Base-by-base conservation (phyloP, 2,329 filamentous ascomycete species). In the Alternaria ethzedia region DNA sequence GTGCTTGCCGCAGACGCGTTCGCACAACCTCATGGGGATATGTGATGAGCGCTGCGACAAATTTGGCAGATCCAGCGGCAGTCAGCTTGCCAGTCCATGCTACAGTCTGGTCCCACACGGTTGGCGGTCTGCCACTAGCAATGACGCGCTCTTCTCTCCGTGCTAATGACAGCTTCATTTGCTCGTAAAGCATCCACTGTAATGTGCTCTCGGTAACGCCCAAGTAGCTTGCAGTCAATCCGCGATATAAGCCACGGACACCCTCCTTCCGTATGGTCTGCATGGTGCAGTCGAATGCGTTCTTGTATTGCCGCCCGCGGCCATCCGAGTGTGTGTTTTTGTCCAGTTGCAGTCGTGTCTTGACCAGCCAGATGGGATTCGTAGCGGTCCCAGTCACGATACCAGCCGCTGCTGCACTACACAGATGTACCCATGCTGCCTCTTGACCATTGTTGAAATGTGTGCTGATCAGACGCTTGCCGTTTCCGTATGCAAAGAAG, bases 331-430 rank as follows among this genome's bases (percentile, higher is more conserved):
- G 91, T 56, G 89, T 87, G 76, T 92, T 92, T 83, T 94, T 96
- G 83, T 98, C 94, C 32, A 98, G 87, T 82, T 98, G 94, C 71
- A 98, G 79, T 30, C 94, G 86, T 44, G 94, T 98, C 86, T 98
- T 98, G 76, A 98, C 89, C 67, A 98, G 87, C 94, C 94, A 98
- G 75, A 98, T 97, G 2, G 94, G 94, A 80, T 97, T 97, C 41
- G 94, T 98, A 21, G 91, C 92, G 1, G 95, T 97, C 50, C 92
- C 92, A 0, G 95, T 97, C 7, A 90, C 90, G 46, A 97, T 87
- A 3, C 94, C 94, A 1, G 94, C 94, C 15, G 87, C 85, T 2
- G 91, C 88, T 6, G 92, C 94, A 1, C 93, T 90, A 50, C 87
- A 83, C 9, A 97, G 85, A 78, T 97, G 93, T 11, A 97, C 89